Percentiles rank a stretch among this genome's conserved stretches.
phyloP scores from a whole-genome alignment of 176 grass and related monocot species.

The Triticum aestivum region DNA sequence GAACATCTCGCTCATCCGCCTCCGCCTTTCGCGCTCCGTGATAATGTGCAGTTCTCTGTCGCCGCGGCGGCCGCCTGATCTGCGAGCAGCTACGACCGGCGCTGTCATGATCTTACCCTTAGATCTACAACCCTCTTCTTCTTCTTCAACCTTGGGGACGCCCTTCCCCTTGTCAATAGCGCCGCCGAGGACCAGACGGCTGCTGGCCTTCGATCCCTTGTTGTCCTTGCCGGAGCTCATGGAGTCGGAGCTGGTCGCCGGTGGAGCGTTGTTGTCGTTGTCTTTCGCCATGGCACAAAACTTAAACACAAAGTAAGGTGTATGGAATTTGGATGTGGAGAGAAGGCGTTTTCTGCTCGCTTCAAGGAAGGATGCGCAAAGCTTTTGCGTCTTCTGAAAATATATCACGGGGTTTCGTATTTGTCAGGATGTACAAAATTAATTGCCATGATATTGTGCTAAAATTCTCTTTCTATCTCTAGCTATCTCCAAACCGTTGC shows the following conservation, averaged over 20 bases:
- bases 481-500: background rate
- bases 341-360: background rate
- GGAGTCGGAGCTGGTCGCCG: background rate
- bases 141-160: background rate
- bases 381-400: background rate
- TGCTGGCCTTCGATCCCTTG: background rate
- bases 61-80: background rate
- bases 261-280: background rate
- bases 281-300: slow-evolving; percentile 10
- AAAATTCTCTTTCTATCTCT: background rate
- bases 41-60: slow-evolving; percentile 16
- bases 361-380: background rate
- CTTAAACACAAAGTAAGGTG: background rate
- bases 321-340: background rate
- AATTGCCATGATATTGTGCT: background rate
- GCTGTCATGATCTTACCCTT: background rate
- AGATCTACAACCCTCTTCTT: background rate
- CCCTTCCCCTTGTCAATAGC: background rate
- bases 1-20: slow-evolving; percentile 46
- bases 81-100: background rate
- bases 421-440: background rate
- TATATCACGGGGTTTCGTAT: background rate
- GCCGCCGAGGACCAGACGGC: background rate
- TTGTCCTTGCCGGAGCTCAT: background rate
- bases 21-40: slow-evolving; percentile 50